phyloP scores from a whole-genome alignment of 805 yeast genomes.

The Yueomyces sp. region DNA sequence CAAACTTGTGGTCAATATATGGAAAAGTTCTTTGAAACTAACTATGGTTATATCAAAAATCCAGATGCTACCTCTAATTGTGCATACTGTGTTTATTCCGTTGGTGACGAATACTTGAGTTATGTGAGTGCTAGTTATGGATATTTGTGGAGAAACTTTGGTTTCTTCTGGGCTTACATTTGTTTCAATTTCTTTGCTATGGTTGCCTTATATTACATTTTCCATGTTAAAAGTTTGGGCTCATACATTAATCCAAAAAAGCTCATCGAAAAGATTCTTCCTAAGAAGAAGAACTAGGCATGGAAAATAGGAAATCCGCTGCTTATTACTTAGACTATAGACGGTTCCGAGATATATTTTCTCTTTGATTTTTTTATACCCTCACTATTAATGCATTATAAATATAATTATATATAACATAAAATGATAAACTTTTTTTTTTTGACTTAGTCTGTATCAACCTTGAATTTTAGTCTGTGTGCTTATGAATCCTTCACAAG shows the following conservation, averaged over 20 bases:
- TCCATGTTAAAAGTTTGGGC: constrained; percentile 11
- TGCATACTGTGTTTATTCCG: constrained; percentile 34
- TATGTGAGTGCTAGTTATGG: constrained; percentile 31
- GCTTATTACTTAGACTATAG: no score
- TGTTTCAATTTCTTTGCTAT: constrained; percentile 36
- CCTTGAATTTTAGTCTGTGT: no score
- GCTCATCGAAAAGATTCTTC: not conserved
- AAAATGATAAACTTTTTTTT: no score
- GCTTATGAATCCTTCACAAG: no score
- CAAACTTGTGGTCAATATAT: constrained; percentile 51
- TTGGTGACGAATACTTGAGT: constrained; percentile 36
- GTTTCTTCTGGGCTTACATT: constrained; percentile 45
- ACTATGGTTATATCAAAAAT: constrained; percentile 45
- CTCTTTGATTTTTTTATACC: no score
- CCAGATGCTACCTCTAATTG: constrained; percentile 36
- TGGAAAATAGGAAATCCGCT: no score
- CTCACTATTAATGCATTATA: no score
- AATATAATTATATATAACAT: no score
- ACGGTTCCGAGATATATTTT: no score
- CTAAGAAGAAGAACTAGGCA: not conserved
- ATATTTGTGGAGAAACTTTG: constrained; percentile 54
- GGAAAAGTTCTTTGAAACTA: constrained; percentile 26
- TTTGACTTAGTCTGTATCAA: no score
- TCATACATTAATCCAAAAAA: constrained; percentile 12
- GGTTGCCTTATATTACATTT: constrained; percentile 22